Conservation (phyloP, 1,284 basidiomycete species). For the Athelia sp. region DNA sequence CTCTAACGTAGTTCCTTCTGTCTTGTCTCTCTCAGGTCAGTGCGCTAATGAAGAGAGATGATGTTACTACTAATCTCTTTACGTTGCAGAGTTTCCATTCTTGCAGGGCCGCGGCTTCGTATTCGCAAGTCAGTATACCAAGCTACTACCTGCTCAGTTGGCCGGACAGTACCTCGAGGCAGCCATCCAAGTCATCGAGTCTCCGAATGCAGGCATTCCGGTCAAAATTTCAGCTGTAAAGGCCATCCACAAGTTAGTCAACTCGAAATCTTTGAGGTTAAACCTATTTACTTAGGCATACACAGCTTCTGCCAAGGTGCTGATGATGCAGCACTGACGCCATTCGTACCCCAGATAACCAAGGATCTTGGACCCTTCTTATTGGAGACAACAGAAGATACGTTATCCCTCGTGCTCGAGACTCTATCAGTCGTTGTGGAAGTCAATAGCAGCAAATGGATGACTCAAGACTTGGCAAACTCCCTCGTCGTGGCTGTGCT, state of each 20-base stretch:
- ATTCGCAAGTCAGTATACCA: slow-evolving; percentile 87
- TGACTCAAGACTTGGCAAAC: slow-evolving; percentile 58
- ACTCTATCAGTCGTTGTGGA: slow-evolving; percentile 76
- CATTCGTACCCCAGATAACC: slow-evolving; percentile 74
- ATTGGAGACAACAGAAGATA: slow-evolving; percentile 77
- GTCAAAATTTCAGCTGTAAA: slow-evolving; percentile 94
- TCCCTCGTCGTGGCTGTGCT: slow-evolving; percentile 64
- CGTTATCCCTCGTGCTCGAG: slow-evolving; percentile 87
- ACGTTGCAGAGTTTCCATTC: slow-evolving; percentile 70
- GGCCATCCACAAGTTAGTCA: slow-evolving; percentile 79
- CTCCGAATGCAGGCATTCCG: slow-evolving; percentile 63
- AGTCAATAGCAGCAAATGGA: slow-evolving; percentile 68
- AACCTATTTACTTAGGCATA: slow-evolving; percentile 6
- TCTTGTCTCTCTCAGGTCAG: slow-evolving; percentile 63
- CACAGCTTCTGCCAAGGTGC: slow-evolving; percentile 64
- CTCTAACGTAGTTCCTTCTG: slow-evolving; percentile 72
- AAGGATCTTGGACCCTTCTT: slow-evolving; percentile 84
- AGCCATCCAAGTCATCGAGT: slow-evolving; percentile 82
- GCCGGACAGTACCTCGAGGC: slow-evolving; percentile 84
- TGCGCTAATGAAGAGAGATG: slow-evolving; percentile 5
- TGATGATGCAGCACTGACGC: slow-evolving; percentile 52
- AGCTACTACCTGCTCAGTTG: slow-evolving; percentile 65
- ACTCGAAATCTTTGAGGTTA: background rate
- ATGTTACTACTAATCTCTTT: slow-evolving; percentile 2
- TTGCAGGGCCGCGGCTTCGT: slow-evolving; percentile 93